Conservation (phyloP, 2,329 filamentous ascomycete genomes). For the Dactylellina leptospora region DNA sequence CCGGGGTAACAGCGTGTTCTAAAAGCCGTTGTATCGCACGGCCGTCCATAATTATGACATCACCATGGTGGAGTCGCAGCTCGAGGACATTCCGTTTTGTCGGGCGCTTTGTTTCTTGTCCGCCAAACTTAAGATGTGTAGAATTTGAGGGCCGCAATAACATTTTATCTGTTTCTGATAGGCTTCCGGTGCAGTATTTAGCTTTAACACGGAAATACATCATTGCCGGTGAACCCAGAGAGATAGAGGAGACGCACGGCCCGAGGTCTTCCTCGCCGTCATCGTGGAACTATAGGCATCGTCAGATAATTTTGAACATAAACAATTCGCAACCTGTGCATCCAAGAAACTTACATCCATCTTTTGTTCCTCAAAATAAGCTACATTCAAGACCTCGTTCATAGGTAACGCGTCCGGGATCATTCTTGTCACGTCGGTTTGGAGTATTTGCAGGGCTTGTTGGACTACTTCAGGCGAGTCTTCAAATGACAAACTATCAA, state of each 20-base stretch:
- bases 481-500: slow-evolving; percentile 65
- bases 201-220: slow-evolving; percentile 70
- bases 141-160: slow-evolving; percentile 57
- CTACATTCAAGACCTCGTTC: slow-evolving; percentile 73
- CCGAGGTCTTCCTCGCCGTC: slow-evolving; percentile 72
- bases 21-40: slow-evolving; percentile 69
- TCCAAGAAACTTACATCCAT: slow-evolving; percentile 66
- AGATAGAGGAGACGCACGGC: slow-evolving; percentile 70
- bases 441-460: slow-evolving; percentile 63
- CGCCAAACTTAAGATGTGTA: slow-evolving; percentile 58
- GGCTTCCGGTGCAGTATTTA: slow-evolving; percentile 60
- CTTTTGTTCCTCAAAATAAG: slow-evolving; percentile 69
- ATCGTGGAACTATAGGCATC: slow-evolving; percentile 67
- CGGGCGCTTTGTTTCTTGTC: slow-evolving; percentile 58
- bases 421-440: slow-evolving; percentile 54
- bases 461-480: slow-evolving; percentile 65
- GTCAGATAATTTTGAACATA: neutral
- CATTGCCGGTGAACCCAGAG: slow-evolving; percentile 67
- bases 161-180: slow-evolving; percentile 23
- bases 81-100: slow-evolving; percentile 59
- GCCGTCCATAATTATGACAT: slow-evolving; percentile 62
- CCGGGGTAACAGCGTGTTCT: slow-evolving; percentile 58
- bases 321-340: no score
- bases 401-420: slow-evolving; percentile 61
- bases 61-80: slow-evolving; percentile 68